Evolutionary conservation across 78 protist genomes (phyloP).

Genomic region (Cyanophora paradoxa): DNA sequence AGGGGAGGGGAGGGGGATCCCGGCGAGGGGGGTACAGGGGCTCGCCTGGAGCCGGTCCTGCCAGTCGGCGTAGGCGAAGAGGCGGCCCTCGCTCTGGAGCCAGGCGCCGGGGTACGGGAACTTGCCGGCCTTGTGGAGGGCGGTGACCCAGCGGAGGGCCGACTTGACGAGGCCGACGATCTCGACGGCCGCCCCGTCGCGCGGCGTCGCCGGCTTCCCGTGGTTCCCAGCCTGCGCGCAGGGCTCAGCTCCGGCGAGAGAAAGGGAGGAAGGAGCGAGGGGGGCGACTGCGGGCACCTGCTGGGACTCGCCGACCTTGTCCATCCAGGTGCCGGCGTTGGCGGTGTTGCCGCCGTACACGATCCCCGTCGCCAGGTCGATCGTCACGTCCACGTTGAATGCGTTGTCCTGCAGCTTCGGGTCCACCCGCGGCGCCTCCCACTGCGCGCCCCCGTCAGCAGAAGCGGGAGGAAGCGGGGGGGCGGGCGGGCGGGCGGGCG

Average conservation of each 20-base stretch:
- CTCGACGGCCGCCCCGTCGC: conserved; percentile 91
- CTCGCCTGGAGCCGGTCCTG: too few relatives aligned
- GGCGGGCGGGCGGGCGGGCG: too few relatives aligned
- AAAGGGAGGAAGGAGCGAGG: too few relatives aligned
- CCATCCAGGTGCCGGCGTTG: conserved; percentile 96
- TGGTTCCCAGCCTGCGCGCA: conserved; percentile 28
- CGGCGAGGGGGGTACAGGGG: too few relatives aligned
- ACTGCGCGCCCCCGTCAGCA: too few relatives aligned
- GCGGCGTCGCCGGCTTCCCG: conserved; percentile 86
- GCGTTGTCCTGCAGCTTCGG: conserved; percentile 69
- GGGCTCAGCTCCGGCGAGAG: too few relatives aligned
- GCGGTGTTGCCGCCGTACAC: conserved; percentile 71
- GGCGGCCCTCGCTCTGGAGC: too few relatives aligned
- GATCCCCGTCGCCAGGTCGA: conserved; percentile 62
- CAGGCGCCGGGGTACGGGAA: background rate
- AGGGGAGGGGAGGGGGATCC: too few relatives aligned
- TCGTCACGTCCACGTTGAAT: conserved; percentile 54
- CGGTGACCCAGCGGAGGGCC: conserved; percentile 35
- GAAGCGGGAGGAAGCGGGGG: too few relatives aligned
- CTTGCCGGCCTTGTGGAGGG: background rate
- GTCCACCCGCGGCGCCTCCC: conserved; percentile 80
- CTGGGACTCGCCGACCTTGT: conserved; percentile 83
- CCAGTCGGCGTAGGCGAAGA: too few relatives aligned
- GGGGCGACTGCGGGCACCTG: too few relatives aligned
- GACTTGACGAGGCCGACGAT: conserved; percentile 53